Evolutionary conservation across 1,284 basidiomycete species (phyloP).

Genomic region (Anthracocystis walkeri): DNA sequence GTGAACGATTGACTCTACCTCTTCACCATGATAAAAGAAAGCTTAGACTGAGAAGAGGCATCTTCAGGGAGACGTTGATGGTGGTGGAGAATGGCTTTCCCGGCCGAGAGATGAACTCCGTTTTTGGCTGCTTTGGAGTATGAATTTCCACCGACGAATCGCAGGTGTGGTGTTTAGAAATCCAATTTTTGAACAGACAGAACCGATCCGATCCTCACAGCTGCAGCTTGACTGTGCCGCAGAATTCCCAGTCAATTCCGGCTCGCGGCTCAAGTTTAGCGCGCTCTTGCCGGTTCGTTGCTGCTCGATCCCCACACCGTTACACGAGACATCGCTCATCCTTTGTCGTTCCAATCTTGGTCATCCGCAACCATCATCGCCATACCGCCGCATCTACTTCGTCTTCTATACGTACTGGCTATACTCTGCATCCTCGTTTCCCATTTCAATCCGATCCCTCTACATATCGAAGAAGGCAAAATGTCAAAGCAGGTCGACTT

Average conservation of each 20-base stretch:
- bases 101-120: conserved; percentile 1
- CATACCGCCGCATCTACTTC: conserved; percentile 9
- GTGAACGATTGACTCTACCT: no score
- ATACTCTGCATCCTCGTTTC: conserved; percentile 11
- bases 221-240: background rate
- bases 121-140: no score
- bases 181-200: conserved; percentile 21
- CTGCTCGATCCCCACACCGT: conserved; percentile 24
- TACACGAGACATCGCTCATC: background rate
- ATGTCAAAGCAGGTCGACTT: conserved; percentile 55
- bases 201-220: conserved; percentile 11
- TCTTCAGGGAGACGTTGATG: no score
- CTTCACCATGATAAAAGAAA: no score
- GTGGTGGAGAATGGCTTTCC: background rate
- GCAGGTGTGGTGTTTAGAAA: conserved; percentile 36
- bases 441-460: conserved; percentile 7
- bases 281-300: conserved; percentile 20
- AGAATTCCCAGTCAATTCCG: conserved; percentile 40
- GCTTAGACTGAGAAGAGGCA: no score
- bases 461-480: conserved; percentile 10
- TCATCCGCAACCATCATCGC: conserved; percentile 5
- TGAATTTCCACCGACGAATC: conserved; percentile 32
- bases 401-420: conserved; percentile 5
- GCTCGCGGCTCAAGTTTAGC: conserved; percentile 17
- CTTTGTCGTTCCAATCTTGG: background rate